Evolutionary conservation across 129 eudicot genomes (phyloP).

Genomic region (Tanacetum coccineum): DNA sequence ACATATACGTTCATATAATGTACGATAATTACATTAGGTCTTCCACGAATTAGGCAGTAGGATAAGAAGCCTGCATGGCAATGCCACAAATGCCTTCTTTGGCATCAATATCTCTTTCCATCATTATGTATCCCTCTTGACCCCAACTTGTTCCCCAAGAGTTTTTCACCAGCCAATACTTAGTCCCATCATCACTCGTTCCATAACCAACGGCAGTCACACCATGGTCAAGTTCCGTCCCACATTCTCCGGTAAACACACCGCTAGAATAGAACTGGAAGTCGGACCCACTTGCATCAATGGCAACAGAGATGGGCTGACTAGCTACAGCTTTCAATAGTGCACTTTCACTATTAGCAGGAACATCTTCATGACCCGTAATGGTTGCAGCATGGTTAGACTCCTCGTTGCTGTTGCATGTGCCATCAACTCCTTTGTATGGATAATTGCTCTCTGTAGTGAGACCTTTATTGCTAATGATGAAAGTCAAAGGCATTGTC

Average conservation of each 20-base stretch:
- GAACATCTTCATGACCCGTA: constrained; percentile 16
- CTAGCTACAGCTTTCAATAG: constrained; percentile 16
- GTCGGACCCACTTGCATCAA: constrained; percentile 1
- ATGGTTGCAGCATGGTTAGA: constrained; percentile 18
- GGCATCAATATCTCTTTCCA: constrained; percentile 18
- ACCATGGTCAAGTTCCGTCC: neutral
- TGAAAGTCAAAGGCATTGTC: constrained; percentile 21
- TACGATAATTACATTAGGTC: constrained; percentile 32
- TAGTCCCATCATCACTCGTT: constrained; percentile 20
- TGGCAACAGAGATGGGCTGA: constrained; percentile 20
- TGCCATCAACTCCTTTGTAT: constrained; percentile 7
- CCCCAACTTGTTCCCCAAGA: constrained; percentile 17
- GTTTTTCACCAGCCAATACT: constrained; percentile 23
- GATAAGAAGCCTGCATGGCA: constrained; percentile 21
- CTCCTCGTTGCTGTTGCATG: constrained; percentile 11
- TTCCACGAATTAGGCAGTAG: constrained; percentile 1
- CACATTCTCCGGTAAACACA: constrained; percentile 12
- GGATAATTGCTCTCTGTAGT: constrained; percentile 20
- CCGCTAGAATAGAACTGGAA: constrained; percentile 7
- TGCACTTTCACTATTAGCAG: constrained; percentile 18
- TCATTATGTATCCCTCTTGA: constrained; percentile 13
- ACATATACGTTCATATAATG: constrained; percentile 28
- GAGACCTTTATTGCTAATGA: constrained; percentile 9
- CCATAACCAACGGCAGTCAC: constrained; percentile 27
- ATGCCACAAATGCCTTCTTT: constrained; percentile 19